Base-by-base conservation (phyloP, 805 yeast species). In the Komagataella phaffii region DNA sequence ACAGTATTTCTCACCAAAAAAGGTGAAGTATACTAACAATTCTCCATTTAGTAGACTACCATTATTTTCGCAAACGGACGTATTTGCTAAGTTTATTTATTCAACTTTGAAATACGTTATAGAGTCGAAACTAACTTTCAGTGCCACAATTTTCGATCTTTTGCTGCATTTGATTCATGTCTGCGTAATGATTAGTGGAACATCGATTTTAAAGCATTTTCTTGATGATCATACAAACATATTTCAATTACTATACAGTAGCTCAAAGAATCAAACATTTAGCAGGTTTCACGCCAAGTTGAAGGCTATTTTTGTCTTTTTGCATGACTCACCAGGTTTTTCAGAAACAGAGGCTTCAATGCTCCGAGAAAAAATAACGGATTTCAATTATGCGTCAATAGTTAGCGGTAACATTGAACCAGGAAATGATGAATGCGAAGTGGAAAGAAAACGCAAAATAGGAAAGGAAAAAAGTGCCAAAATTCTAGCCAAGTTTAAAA, bases 401-500 rank as follows among this genome's bases (percentile, higher is more conserved):
- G 62, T n/a, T 57, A 63, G 49, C 52, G 10, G 19, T 10, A 18
- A 49, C 54, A 40, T 45, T 21, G 52, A 53, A 4, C 49, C 53
- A 6, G 53, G 56, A 7, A 64, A 59, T 30, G 66, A 64, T 44
- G 71, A 68, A 10, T 49, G 56, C 7, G 83, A 76, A 36, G 64
- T 69, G 24, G 84, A 79, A 44, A 72, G 72, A 53, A 88, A 83
- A 68, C 86, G 83, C 63, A 70, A 76, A 45, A 57, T 77, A 6
- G 96, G 96, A 0, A 79, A 79, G 57, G 81, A 76, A 53, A 79
- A 90, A 56, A 84, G 81, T 57, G 77, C 75, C 1, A 83, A 80
- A 57, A 73, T 90, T 36, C 64, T 91, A 75, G 91, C 85, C 1
- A 87, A 83, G 53, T 77, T 91, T 61, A 85, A 83, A 56, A 79